Percentiles rank a stretch among this genome's conserved stretches.
phyloP scores from a whole-genome alignment of 2,329 filamentous ascomycete genomes.

The Colletotrichum orchidophilum region DNA sequence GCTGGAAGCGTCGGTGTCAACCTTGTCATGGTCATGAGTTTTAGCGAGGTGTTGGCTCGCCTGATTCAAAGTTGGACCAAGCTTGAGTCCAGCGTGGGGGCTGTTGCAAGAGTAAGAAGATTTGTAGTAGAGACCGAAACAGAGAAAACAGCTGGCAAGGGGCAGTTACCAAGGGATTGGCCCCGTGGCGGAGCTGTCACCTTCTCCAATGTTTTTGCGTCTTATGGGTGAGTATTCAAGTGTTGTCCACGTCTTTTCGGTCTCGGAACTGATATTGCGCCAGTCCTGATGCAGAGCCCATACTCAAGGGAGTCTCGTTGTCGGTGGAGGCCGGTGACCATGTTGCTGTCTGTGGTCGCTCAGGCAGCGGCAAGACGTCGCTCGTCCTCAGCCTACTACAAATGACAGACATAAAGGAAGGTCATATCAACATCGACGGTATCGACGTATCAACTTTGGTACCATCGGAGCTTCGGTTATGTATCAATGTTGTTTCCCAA shows the following conservation, averaged over 20 bases:
- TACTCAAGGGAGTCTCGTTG: constrained; percentile 10
- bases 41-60: constrained; percentile 5
- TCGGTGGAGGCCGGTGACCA: neutral
- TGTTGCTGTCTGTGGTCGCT: constrained; percentile 14
- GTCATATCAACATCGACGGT: constrained; percentile 1
- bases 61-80: constrained; percentile 28
- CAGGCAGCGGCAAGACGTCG: constrained; percentile 23
- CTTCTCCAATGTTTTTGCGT: constrained; percentile 13
- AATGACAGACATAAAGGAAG: constrained; percentile 9
- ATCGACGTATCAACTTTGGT: neutral
- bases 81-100: constrained; percentile 35
- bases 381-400: constrained; percentile 10
- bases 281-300: neutral
- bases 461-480: neutral
- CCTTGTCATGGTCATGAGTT: constrained; percentile 26
- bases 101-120: constrained; percentile 6
- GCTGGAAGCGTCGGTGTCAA: constrained; percentile 39
- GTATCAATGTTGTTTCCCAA: constrained; percentile 19
- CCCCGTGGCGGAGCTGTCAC: neutral
- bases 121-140: constrained; percentile 5
- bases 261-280: neutral
- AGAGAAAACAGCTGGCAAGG: neutral
- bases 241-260: fast-evolving
- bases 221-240: constrained; percentile 8
- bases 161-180: neutral